Base-by-base conservation (phyloP, 2,329 filamentous ascomycete genomes). In the Zalaria sp. region DNA sequence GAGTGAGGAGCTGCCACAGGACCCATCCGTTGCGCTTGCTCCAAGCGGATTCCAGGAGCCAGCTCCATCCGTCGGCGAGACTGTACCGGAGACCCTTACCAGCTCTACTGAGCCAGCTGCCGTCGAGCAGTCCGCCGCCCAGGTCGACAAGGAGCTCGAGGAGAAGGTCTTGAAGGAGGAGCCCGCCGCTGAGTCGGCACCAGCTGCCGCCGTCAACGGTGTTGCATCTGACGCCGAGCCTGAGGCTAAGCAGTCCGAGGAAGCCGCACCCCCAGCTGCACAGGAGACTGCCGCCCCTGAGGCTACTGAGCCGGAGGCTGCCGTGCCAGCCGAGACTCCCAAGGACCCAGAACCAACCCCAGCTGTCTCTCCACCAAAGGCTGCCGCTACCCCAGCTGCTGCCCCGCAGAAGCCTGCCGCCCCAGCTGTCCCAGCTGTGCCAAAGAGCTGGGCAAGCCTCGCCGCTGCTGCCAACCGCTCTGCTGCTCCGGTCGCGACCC, bases 61-160 rank as follows among this genome's bases (percentile, higher is more conserved):
- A 32, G 56, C 57, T 5, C 54, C 60, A 5, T 59, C 60, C 34
- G 56, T 53, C 25, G 53, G 50, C 6, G 55, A 55, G 27, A 43
- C 56, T 4, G 55, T 57, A 42, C 49, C 49, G n/a, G 53, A 58
- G 42, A 49, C 50, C 18, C 41, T 57, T 25, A 56, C 51, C 41
- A 49, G 56, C 43, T 58, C 57, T 28, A 49, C 56, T 9, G 59
- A 67, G 47, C 51, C 58, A 37, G 56, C 54, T 29, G 58, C 56
- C 27, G 47, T 58, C 35, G 60, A 63, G 69, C 72, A 63, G 40
- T 61, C 64, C 43, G 55, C 66, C 41, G 52, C 55, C 45, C 56
- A 62, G 52, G 73, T 88, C 34, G 81, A 86, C 58, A 70, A 85
- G 67, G 85, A 86, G 71, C 72, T 87, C 25, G 80, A 89, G 64